Conservation (phyloP, 768 basidiomycete species). For the Fibroporia radiculosa region DNA sequence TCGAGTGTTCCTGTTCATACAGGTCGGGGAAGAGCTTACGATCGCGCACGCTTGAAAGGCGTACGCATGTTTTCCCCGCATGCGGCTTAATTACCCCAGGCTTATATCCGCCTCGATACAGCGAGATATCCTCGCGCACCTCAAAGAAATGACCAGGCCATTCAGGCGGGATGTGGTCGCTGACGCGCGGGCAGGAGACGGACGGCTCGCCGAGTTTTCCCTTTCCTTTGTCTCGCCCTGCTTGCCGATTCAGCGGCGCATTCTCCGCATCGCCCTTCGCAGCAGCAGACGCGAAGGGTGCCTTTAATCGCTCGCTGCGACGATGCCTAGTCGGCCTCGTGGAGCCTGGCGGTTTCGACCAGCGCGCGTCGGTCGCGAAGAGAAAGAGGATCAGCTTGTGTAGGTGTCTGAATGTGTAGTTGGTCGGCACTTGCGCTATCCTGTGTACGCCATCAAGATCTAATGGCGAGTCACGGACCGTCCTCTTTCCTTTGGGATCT, state of each 20-base stretch:
- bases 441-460: slow-evolving; percentile 46
- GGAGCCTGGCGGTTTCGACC: slow-evolving; percentile 2
- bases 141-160: slow-evolving; percentile 53
- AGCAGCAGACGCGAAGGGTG: neutral
- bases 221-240: neutral
- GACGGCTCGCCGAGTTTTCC: neutral
- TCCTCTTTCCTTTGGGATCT: slow-evolving; percentile 9
- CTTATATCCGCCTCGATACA: slow-evolving; percentile 28
- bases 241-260: neutral
- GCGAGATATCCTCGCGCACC: slow-evolving; percentile 38
- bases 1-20: slow-evolving; percentile 6
- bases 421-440: slow-evolving; percentile 61
- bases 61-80: slow-evolving; percentile 15
- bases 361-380: slow-evolving; percentile 31
- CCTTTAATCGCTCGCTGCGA: slow-evolving; percentile 2
- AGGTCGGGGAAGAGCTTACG: slow-evolving; percentile 23
- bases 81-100: slow-evolving; percentile 44
- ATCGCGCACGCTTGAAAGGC: slow-evolving; percentile 25
- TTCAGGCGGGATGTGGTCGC: neutral
- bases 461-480: slow-evolving; percentile 6
- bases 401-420: slow-evolving; percentile 62
- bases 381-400: slow-evolving; percentile 54
- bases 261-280: neutral
- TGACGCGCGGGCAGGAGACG: neutral
- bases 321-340: neutral